Base-by-base conservation (phyloP, 441 rosid species). In the Geranium incanum region DNA sequence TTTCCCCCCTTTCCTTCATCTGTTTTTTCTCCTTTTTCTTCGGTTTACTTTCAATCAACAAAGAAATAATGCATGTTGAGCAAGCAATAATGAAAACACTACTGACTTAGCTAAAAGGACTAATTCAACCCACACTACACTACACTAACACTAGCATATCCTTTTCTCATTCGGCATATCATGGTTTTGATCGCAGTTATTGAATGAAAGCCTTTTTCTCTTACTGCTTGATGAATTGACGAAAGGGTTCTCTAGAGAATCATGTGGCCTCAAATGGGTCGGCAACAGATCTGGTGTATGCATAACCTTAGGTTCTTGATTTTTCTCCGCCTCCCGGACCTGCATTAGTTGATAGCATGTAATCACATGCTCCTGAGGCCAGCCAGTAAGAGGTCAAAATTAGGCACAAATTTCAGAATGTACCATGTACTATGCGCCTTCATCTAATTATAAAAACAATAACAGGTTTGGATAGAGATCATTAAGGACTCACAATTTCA, bases 321-420 rank as follows among this genome's bases (percentile, higher is more conserved):
- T 7, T 11, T 69, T 75, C 70, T 76, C 78, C 68, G 36, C 50
- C 52, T 80, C 85, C 69, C 81, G 48, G 68, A 74, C 81, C 77
- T 71, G 78, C 78, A 89, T 81, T 70, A 66, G 36, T 72, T n/a
- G 69, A 77, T 87, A 87, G 81, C 95, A 87, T 59, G 70, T 36
- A 68, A 79, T 77, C 55, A 82, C 89, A 12, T 79, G 80, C 59
- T 84, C 92, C 95, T 89, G 91, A 64, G 55, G 11, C 50, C 50
- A 43, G 9, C 50, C 50, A 43, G 50, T 13, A 45, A 45, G 55
- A 11, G 55, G 55, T 45, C 55, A 11, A 57, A 57, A 57, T 57
- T 57, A 57, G 63, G 28, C 63, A 57, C 63, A 57, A 16, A 16
- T 16, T 57, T 57, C 23, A 57, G 28, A 57, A 57, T 57, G 63